Conservation (phyloP, 192 early-diverging fungal genomes). For the Gaertneriomyces semiglobifer region DNA sequence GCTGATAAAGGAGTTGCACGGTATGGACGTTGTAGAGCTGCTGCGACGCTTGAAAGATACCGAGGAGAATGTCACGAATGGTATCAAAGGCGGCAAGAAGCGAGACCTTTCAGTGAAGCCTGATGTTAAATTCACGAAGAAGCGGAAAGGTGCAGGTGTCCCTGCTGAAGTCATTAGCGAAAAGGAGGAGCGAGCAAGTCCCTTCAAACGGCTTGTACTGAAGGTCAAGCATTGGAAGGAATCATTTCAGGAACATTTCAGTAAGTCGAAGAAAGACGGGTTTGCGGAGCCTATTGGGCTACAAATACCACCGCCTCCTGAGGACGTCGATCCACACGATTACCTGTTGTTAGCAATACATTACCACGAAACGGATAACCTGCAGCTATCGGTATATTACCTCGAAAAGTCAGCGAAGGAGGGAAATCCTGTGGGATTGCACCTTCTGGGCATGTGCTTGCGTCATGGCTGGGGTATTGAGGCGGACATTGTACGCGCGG, state of each 20-base stretch:
- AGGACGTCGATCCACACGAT: constrained; percentile 16
- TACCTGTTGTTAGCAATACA: constrained; percentile 23
- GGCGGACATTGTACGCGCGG: constrained; percentile 7
- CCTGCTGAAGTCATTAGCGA: background rate
- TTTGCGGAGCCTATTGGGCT: background rate
- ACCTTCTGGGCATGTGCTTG: constrained; percentile 20
- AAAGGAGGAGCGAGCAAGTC: background rate
- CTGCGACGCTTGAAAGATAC: constrained; percentile 6
- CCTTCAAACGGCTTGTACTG: background rate
- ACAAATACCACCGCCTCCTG: constrained; percentile 10
- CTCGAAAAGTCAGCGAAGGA: constrained; percentile 12
- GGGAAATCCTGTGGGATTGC: constrained; percentile 21
- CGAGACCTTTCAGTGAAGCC: no score
- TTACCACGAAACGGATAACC: constrained; percentile 24
- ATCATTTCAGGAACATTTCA: background rate
- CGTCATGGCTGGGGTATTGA: constrained; percentile 28
- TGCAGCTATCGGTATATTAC: constrained; percentile 18
- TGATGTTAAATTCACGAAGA: background rate
- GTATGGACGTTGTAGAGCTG: constrained; percentile 9
- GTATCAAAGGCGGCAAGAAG: no score
- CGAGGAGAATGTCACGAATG: constrained; percentile 3
- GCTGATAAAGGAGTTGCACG: background rate
- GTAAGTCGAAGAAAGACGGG: background rate
- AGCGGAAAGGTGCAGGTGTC: background rate
- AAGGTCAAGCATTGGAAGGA: background rate